Evolutionary conservation across 2,329 filamentous ascomycete species (phyloP).

Genomic region (Chrysoporthe deuterocubensis): DNA sequence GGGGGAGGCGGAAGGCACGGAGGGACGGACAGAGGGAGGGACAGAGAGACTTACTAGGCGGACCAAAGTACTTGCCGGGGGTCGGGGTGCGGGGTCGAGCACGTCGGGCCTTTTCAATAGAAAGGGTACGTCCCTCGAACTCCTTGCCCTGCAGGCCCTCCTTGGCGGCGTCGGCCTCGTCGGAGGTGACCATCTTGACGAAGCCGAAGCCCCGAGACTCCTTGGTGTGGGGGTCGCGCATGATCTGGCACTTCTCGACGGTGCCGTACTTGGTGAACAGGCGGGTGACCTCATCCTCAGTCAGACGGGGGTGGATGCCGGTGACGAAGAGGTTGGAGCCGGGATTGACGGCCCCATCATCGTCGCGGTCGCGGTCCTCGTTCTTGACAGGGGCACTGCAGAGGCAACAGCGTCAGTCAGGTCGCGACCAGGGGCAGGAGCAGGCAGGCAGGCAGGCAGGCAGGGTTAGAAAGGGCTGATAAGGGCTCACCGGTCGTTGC

Average conservation of each 20-base stretch:
- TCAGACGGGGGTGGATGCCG: constrained; percentile 91
- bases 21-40: constrained; percentile 28
- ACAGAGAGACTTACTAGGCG: constrained; percentile 72
- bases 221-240: constrained; percentile 97
- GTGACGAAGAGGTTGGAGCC: constrained; percentile 99
- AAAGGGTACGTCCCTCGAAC: constrained; percentile 92
- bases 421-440: too few species aligned
- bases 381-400: constrained; percentile 53
- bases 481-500: constrained; percentile 52
- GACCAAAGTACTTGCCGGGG: constrained; percentile 98
- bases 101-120: constrained; percentile 98
- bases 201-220: constrained; percentile 99
- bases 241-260: constrained; percentile 99
- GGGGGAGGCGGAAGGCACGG: constrained; percentile 39
- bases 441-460: too few species aligned
- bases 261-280: constrained; percentile 99
- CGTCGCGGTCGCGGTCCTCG: constrained; percentile 49
- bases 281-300: constrained; percentile 86
- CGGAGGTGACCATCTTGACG: constrained; percentile 96
- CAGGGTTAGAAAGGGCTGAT: constrained; percentile 28
- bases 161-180: constrained; percentile 95
- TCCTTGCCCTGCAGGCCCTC: constrained; percentile 94
- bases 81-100: constrained; percentile 94
- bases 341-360: constrained; percentile 80
- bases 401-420: constrained; percentile 9